These are phyloP conservation scores for Albugo laibachii DNA, from an alignment of 352 stramenopile genomes.

Conservation along the genomic window DNA sequence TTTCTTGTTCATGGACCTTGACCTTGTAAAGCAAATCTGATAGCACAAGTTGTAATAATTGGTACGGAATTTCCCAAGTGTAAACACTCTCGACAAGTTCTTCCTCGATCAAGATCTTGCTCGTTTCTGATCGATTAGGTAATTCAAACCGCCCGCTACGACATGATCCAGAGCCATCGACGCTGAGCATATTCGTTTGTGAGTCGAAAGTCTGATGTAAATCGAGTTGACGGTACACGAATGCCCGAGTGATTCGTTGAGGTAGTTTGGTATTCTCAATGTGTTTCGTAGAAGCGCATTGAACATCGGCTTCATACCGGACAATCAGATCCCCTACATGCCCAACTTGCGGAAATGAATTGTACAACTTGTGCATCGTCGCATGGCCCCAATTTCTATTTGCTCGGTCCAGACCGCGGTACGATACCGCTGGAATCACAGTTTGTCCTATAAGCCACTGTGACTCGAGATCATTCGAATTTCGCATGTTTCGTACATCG, in stretches of 20 bases:
- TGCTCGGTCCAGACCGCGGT: not conserved
- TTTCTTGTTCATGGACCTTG: conserved; percentile 7
- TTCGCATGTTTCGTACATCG: conserved; percentile 29
- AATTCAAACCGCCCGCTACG: not conserved
- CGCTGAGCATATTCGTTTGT: not conserved
- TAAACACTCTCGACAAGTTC: conserved; percentile 77
- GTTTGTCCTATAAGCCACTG: conserved; percentile 59
- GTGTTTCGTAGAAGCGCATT: conserved; percentile 7
- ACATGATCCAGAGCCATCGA: not conserved
- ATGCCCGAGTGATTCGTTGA: conserved; percentile 52
- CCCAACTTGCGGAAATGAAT: conserved; percentile 30
- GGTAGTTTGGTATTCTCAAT: conserved; percentile 7
- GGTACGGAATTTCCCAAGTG: conserved; percentile 73
- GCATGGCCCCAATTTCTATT: conserved; percentile 6
- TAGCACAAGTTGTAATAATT: conserved; percentile 60
- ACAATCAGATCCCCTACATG: conserved; percentile 58
- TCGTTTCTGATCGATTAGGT: not conserved
- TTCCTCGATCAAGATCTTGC: conserved; percentile 66
- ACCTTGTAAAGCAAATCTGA: conserved; percentile 53
- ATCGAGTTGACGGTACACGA: conserved; percentile 23
- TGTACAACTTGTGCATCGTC: conserved; percentile 39
- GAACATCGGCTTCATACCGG: conserved; percentile 47
- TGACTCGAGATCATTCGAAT: conserved; percentile 33
- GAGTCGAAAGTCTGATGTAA: not conserved
- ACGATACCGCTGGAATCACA: conserved; percentile 26